These are phyloP conservation scores for Nissolia schottii DNA, from an alignment of 306 rosid genomes.

Conservation along the genomic window DNA sequence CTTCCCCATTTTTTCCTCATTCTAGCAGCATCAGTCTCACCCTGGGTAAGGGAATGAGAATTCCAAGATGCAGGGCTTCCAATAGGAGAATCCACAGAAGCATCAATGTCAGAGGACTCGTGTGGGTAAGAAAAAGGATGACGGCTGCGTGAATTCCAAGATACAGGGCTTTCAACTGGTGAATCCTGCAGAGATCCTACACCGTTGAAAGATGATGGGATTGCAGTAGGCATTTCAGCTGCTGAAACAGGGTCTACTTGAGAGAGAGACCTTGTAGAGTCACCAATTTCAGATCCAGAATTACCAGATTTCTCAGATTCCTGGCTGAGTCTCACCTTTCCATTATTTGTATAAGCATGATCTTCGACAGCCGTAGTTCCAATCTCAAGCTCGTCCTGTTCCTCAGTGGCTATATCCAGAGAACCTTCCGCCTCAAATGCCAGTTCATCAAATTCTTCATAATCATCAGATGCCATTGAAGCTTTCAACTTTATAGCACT, in stretches of 20 bases:
- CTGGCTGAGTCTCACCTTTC: conserved; percentile 56
- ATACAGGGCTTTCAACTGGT: conserved; percentile 84
- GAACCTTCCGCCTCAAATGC: conserved; percentile 65
- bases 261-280: conserved; percentile 62
- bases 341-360: conserved; percentile 46
- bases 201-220: conserved; percentile 53
- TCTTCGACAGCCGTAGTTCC: conserved; percentile 50
- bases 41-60: conserved; percentile 70
- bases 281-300: conserved; percentile 76
- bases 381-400: conserved; percentile 53
- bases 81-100: conserved; percentile 79
- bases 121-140: conserved; percentile 78
- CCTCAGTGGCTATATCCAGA: conserved; percentile 49
- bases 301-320: conserved; percentile 69
- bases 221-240: conserved; percentile 53
- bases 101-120: conserved; percentile 89
- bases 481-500: conserved; percentile 55
- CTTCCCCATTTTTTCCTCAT: conserved; percentile 99
- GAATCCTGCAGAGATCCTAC: conserved; percentile 75
- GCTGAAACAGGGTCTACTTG: conserved; percentile 64
- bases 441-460: conserved; percentile 60
- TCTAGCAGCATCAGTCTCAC: conserved; percentile 83
- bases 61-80: conserved; percentile 99
- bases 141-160: conserved; percentile 76
- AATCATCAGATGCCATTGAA: conserved; percentile 47